These are phyloP conservation scores for Aureobasidium sp. DNA, from an alignment of 2,329 filamentous ascomycete genomes.

Conservation along the genomic window DNA sequence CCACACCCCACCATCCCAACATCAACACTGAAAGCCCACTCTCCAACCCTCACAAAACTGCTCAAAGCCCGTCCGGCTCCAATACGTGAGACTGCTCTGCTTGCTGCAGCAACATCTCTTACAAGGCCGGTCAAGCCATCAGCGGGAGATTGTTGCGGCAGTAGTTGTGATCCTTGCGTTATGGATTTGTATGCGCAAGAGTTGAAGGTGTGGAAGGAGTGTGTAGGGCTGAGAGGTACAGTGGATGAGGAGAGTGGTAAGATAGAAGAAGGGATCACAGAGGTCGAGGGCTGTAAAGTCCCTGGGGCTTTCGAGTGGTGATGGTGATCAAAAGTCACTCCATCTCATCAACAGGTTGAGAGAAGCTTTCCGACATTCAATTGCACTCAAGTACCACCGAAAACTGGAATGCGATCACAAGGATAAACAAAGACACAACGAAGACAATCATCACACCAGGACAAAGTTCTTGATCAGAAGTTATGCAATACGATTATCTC, in stretches of 20 bases:
- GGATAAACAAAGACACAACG: background rate
- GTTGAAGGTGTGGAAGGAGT: conserved; percentile 15
- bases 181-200: conserved; percentile 16
- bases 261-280: background rate
- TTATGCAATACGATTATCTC: conserved; percentile 13
- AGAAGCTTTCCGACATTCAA: background rate
- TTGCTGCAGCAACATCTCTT: background rate
- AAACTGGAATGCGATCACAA: background rate
- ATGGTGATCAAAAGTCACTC: background rate
- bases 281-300: background rate
- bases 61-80: conserved; percentile 15
- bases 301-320: conserved; percentile 7
- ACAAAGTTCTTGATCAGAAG: background rate
- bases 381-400: background rate
- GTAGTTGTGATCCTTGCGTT: conserved; percentile 16
- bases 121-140: conserved; percentile 12
- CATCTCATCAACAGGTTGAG: background rate
- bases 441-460: background rate
- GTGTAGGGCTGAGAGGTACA: background rate
- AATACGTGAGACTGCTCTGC: background rate
- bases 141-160: conserved; percentile 16
- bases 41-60: conserved; percentile 11
- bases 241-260: background rate
- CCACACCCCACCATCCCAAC: background rate
- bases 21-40: background rate